Evolutionary conservation across 129 eudicot genomes (phyloP).

Genomic region (Lactuca saligna): DNA sequence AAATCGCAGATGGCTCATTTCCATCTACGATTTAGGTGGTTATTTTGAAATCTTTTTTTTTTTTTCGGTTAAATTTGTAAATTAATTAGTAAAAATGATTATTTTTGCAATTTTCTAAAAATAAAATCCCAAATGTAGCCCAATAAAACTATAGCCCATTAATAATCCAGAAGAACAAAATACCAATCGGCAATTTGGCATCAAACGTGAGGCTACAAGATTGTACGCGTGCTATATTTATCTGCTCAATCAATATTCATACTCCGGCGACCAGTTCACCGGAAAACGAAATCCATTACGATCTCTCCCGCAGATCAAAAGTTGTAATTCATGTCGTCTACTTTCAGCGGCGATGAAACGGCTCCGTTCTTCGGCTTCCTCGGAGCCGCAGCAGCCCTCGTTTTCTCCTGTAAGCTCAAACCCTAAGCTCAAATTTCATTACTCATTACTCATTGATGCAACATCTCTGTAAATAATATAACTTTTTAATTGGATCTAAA

Average conservation of each 20-base stretch:
- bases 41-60: no score
- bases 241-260: background rate
- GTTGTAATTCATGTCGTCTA: constrained; percentile 28
- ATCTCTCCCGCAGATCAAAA: constrained; percentile 8
- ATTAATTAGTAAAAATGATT: no score
- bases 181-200: background rate
- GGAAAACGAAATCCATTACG: background rate
- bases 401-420: constrained; percentile 42
- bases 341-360: constrained; percentile 52
- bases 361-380: constrained; percentile 54
- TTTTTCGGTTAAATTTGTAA: no score
- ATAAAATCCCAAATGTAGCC: background rate
- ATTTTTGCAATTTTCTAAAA: no score
- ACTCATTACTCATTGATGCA: background rate
- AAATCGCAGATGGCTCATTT: no score
- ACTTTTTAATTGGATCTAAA: constrained; percentile 4
- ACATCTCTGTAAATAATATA: background rate
- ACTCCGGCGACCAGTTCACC: constrained; percentile 25
- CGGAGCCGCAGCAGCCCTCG: constrained; percentile 50
- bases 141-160: constrained; percentile 1
- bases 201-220: constrained; percentile 13
- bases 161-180: background rate
- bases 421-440: background rate
- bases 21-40: no score
- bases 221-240: constrained; percentile 4